Evolutionary conservation across 73 alveolate species (phyloP).

Genomic region (Paramecium biaurelia): DNA sequence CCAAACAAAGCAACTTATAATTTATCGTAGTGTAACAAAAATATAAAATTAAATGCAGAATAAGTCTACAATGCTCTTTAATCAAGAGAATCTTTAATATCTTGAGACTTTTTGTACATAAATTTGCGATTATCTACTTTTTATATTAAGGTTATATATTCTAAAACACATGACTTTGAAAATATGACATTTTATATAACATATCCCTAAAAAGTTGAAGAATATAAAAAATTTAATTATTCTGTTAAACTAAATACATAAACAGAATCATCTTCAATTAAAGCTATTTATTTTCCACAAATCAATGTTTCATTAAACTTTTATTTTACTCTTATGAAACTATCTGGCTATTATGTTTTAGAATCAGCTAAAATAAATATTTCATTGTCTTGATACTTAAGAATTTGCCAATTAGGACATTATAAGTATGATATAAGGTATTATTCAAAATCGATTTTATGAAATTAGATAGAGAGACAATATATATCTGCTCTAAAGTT

Average conservation of each 20-base stretch:
- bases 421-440: background rate
- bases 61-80: background rate
- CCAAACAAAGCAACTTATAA: background rate
- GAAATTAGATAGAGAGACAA: background rate
- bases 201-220: background rate
- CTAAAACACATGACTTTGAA: background rate
- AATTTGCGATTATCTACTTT: background rate
- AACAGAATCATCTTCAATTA: background rate
- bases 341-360: too few species aligned
- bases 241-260: background rate
- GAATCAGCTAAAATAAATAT: background rate
- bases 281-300: background rate
- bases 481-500: background rate
- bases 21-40: background rate
- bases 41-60: background rate
- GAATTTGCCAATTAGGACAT: background rate
- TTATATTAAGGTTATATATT: background rate
- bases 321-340: too few species aligned
- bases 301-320: too few species aligned
- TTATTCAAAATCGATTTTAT: background rate
- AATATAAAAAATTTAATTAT: background rate
- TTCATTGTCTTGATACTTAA: background rate
- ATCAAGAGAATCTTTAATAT: background rate
- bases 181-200: background rate
- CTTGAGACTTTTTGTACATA: background rate